Base-by-base conservation (phyloP, 495 filamentous ascomycete genomes). In the Talaromyces trachyspermus region DNA sequence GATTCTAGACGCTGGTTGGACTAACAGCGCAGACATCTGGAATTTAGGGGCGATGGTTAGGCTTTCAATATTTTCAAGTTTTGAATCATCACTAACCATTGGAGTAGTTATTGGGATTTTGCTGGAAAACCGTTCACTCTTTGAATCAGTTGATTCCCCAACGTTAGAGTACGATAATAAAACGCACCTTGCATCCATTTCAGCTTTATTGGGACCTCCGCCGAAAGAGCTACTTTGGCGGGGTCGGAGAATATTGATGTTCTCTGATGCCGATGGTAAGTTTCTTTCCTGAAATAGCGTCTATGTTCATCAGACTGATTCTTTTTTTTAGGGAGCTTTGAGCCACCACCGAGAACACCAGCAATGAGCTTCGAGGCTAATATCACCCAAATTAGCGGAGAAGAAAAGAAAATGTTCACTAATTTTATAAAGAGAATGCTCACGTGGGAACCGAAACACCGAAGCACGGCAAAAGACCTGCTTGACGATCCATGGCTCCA, bases 21-120 rank as follows among this genome's bases (percentile, higher is more conserved):
- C 58, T 37, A 54, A 57, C 24, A 65, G 58, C 29, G 63, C 67
- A 12, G 68, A 74, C 54, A 70, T 75, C 36, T 74, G 71, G 69
- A 71, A 59, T 50, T 49, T 65, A 19, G 68, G 65, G 43, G 60
- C 63, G 30, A 61, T 70, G 48, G 68, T 72, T 54, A 42, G 53
- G 53, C 29, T 33, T 35, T 20, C 15, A 26, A 35, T 9, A 25
- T 24, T 35, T 15, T 2, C 8, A 22, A 29, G 11, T 4, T 2
- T 1, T 18, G 20, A 5, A n/a, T 4, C 15, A 4, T 36, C 17
- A 29, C 17, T 37, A 33, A 45, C 15, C 4, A 30, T 50, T 29
- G 25, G 10, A 49, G 15, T 32, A 68, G 68, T 26, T 69, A 36
- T 69, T 60, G 65, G 55, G n/a, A n/a, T 66, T 43, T 35, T 71